phyloP scores from a whole-genome alignment of 805 yeast genomes.

The Clavispora santaluciae region DNA sequence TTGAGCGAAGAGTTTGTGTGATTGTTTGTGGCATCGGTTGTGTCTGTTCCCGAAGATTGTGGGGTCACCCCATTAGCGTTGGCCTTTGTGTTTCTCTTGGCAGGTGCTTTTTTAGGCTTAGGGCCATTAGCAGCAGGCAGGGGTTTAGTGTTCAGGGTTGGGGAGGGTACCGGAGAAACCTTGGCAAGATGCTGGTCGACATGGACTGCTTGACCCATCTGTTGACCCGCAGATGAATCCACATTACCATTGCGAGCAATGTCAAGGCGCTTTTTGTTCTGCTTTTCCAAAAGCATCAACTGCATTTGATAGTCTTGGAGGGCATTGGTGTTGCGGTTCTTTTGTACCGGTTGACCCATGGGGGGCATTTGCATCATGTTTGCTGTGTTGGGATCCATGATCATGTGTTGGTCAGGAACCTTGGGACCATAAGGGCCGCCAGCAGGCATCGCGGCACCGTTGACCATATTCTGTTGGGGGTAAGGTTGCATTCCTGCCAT shows the following conservation, averaged over 20 bases:
- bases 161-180: slow-evolving; percentile 28
- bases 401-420: neutral
- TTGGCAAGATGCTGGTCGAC: slow-evolving; percentile 10
- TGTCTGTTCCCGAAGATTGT: slow-evolving; percentile 12
- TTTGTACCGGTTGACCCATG: slow-evolving; percentile 6
- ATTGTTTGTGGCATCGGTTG: slow-evolving; percentile 1
- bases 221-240: slow-evolving; percentile 8
- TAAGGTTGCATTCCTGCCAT: slow-evolving; percentile 3
- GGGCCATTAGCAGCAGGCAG: slow-evolving; percentile 24
- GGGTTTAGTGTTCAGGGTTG: slow-evolving; percentile 29
- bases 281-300: slow-evolving; percentile 67
- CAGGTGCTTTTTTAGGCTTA: slow-evolving; percentile 29
- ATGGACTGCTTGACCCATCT: neutral
- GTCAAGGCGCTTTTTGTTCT: slow-evolving; percentile 64
- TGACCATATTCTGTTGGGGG: slow-evolving; percentile 2
- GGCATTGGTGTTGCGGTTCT: slow-evolving; percentile 44
- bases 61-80: slow-evolving; percentile 14
- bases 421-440: neutral
- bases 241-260: slow-evolving; percentile 35
- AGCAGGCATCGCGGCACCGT: neutral
- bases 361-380: slow-evolving; percentile 1
- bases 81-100: slow-evolving; percentile 30
- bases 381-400: neutral
- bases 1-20: slow-evolving; percentile 10
- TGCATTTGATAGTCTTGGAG: slow-evolving; percentile 81